Percentiles rank a stretch among this genome's conserved stretches.
Conservation (phyloP, 2,329 filamentous ascomycete genomes). For the Dendrostoma leiphaemia region DNA sequence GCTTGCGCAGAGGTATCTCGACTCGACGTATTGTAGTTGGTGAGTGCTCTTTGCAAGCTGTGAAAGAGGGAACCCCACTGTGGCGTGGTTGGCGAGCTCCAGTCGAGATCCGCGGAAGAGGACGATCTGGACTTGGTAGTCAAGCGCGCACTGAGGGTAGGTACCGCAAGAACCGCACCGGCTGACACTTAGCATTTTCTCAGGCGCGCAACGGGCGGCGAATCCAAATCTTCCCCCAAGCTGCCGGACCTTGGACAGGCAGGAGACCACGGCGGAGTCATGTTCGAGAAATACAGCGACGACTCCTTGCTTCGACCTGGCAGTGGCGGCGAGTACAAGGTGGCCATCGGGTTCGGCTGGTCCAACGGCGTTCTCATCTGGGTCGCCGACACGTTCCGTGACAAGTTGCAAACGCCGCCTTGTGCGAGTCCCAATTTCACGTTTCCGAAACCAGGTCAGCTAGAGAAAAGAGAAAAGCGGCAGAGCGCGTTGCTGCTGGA, state of each 20-base stretch:
- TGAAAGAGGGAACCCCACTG: too few species aligned
- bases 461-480: conserved; percentile 22
- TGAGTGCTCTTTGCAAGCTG: too few species aligned
- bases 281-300: conserved; percentile 70
- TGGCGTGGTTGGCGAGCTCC: too few species aligned
- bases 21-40: conserved; percentile 70
- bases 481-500: conserved; percentile 46
- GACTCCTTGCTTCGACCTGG: conserved; percentile 59
- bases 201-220: conserved; percentile 56
- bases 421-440: conserved; percentile 45
- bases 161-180: too few species aligned
- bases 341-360: conserved; percentile 71
- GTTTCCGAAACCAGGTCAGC: conserved; percentile 35
- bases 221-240: conserved; percentile 50
- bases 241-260: conserved; percentile 40
- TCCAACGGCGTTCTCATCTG: conserved; percentile 68
- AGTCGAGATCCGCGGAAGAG: too few species aligned
- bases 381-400: conserved; percentile 61
- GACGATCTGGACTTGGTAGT: too few species aligned
- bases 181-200: too few species aligned
- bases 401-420: conserved; percentile 52
- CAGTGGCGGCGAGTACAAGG: conserved; percentile 65
- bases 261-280: conserved; percentile 50
- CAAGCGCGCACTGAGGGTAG: too few species aligned
- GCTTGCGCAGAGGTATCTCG: conserved; percentile 64